Conservation (phyloP, 495 filamentous ascomycete genomes). For the Xylaria castorea region DNA sequence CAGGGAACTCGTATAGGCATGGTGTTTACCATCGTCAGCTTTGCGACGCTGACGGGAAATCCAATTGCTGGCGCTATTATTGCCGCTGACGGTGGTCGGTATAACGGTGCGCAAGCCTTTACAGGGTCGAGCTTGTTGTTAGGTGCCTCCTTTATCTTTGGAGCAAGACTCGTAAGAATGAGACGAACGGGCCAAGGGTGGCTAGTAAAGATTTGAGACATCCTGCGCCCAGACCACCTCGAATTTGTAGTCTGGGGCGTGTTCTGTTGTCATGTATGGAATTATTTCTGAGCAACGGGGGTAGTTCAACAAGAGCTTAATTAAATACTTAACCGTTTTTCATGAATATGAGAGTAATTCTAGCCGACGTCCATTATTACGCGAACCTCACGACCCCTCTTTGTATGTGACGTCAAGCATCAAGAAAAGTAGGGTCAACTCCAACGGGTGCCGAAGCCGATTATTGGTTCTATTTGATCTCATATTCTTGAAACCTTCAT, state of each 20-base stretch:
- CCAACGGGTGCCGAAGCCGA: background rate
- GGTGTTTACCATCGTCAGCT: constrained; percentile 75
- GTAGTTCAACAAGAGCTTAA: background rate
- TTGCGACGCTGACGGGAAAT: constrained; percentile 75
- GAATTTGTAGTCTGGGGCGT: background rate
- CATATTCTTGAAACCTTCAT: no score
- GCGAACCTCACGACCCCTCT: background rate
- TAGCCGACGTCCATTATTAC: background rate
- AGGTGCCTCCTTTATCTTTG: constrained; percentile 53
- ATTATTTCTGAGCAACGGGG: background rate
- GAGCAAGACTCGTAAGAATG: constrained; percentile 43
- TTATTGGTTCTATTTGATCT: background rate
- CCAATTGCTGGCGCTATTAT: constrained; percentile 76
- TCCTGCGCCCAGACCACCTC: background rate
- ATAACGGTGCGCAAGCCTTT: constrained; percentile 69
- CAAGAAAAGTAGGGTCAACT: background rate
- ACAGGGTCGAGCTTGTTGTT: constrained; percentile 57
- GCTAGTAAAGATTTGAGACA: constrained; percentile 35
- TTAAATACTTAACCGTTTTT: background rate
- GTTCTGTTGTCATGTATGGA: background rate
- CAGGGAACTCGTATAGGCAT: constrained; percentile 79
- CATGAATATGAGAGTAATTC: background rate
- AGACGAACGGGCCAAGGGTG: constrained; percentile 39
- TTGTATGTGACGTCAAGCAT: background rate
- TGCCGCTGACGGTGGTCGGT: constrained; percentile 59